phyloP scores from a whole-genome alignment of 768 basidiomycete genomes.

The Lentinus tigrinus region DNA sequence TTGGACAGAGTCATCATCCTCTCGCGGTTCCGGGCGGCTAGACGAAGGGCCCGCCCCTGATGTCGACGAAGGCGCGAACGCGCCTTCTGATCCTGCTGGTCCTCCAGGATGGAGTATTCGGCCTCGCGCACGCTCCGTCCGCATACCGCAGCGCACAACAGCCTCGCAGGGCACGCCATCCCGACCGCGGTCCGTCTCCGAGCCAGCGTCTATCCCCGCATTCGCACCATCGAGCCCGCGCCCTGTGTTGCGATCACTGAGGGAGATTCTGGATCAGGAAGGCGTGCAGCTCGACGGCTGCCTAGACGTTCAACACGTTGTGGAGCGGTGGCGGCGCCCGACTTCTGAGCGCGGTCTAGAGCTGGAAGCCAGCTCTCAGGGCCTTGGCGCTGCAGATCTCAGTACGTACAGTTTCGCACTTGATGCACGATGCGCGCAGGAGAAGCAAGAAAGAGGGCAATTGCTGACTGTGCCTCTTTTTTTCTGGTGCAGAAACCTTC shows the following conservation, averaged over 20 bases:
- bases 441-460: neutral
- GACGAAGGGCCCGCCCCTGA: neutral
- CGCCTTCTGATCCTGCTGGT: neutral
- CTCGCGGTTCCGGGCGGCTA: neutral
- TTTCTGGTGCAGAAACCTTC: slow-evolving; percentile 32
- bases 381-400: slow-evolving; percentile 1
- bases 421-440: neutral
- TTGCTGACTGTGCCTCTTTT: neutral
- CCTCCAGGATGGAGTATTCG: neutral
- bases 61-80: neutral
- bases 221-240: slow-evolving; percentile 10
- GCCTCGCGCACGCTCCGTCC: slow-evolving; percentile 10
- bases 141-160: neutral
- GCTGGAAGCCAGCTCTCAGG: neutral
- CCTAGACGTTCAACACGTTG: slow-evolving; percentile 19
- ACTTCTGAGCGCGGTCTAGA: neutral
- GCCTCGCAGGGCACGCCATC: neutral
- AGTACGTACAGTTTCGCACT: slow-evolving; percentile 2
- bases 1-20: neutral
- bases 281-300: slow-evolving; percentile 18
- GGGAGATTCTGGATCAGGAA: slow-evolving; percentile 8
- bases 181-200: slow-evolving; percentile 11
- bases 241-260: slow-evolving; percentile 6
- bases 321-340: slow-evolving; percentile 10
- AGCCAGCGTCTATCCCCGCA: slow-evolving; percentile 14